A percentile compares a stretch with the other conserved stretches of the same genome.
phyloP scores from a whole-genome alignment of 768 basidiomycete genomes.

The Leccinum ochraceum region DNA sequence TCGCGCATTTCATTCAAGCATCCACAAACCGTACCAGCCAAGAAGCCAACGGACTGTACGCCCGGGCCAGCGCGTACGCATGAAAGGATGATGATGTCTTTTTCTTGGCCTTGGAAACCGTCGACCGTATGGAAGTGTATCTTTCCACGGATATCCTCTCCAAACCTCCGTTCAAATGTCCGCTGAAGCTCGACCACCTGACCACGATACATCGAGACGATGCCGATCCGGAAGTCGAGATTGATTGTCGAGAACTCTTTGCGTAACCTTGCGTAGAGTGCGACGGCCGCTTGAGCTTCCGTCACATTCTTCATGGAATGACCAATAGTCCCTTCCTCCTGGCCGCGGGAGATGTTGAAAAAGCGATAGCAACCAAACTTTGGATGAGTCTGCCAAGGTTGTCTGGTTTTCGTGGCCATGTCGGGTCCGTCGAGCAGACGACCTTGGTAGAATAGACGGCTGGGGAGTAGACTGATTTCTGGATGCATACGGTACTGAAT shows the following conservation, averaged over 20 bases:
- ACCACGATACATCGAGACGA: slow-evolving; percentile 95
- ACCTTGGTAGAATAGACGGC: slow-evolving; percentile 82
- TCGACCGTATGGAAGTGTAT: slow-evolving; percentile 98
- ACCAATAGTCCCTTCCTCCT: slow-evolving; percentile 53
- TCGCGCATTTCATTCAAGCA: background rate
- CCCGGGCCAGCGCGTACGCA: slow-evolving; percentile 93
- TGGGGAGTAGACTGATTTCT: slow-evolving; percentile 88
- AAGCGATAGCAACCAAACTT: slow-evolving; percentile 89
- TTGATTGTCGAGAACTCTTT: slow-evolving; percentile 60
- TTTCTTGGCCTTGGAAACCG: slow-evolving; percentile 99
- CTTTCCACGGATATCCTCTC: slow-evolving; percentile 61
- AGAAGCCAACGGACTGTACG: slow-evolving; percentile 82
- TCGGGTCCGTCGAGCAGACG: slow-evolving; percentile 82
- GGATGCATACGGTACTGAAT: slow-evolving; percentile 99
- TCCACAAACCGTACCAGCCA: slow-evolving; percentile 55
- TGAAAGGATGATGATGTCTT: slow-evolving; percentile 96
- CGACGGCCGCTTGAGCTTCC: slow-evolving; percentile 76
- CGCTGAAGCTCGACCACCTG: slow-evolving; percentile 77
- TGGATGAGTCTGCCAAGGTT: slow-evolving; percentile 80
- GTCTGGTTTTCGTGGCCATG: slow-evolving; percentile 80
- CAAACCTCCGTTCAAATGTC: slow-evolving; percentile 71
- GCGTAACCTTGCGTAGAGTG: slow-evolving; percentile 71
- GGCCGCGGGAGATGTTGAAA: slow-evolving; percentile 72
- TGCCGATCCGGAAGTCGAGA: slow-evolving; percentile 57
- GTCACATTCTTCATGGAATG: slow-evolving; percentile 75